Percentiles rank a stretch among this genome's conserved stretches.
These are phyloP conservation scores for Lumnitzera littorea DNA, from an alignment of 345 rosid species.

Conservation along the genomic window DNA sequence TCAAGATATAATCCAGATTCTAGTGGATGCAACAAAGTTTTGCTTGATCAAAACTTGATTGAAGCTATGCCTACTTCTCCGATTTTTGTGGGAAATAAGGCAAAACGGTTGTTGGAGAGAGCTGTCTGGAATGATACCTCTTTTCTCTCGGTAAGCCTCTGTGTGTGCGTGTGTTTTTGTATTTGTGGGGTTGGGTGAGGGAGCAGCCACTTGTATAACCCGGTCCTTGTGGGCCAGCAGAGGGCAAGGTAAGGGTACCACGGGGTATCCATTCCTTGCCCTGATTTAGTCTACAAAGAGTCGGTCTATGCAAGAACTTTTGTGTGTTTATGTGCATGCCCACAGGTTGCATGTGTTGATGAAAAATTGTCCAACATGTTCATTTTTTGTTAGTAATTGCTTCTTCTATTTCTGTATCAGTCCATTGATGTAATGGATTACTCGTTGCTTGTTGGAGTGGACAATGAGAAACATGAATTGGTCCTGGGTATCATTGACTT, in stretches of 20 bases:
- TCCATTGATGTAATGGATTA: conserved; percentile 93
- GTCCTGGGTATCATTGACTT: conserved; percentile 92
- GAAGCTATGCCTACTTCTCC: conserved; percentile 98
- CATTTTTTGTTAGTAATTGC: not conserved
- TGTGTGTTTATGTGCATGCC: not conserved
- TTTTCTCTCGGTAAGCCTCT: conserved; percentile 73
- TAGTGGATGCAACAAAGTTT: conserved; percentile 83
- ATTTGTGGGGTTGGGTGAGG: no score
- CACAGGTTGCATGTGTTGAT: not conserved
- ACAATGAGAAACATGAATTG: conserved; percentile 73
- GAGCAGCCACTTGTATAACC: no score
- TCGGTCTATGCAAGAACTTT: not conserved
- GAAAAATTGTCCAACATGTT: not conserved
- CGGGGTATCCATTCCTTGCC: no score
- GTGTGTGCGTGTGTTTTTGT: not conserved
- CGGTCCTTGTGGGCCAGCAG: no score
- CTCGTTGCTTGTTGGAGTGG: conserved; percentile 91
- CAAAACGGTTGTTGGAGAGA: conserved; percentile 84
- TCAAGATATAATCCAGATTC: conserved; percentile 89
- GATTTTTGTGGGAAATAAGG: conserved; percentile 89
- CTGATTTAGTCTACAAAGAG: no score
- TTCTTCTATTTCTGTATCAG: conserved; percentile 29
- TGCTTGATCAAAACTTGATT: conserved; percentile 93
- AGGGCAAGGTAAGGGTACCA: no score
- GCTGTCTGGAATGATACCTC: conserved; percentile 97